These are phyloP conservation scores for Plicaturopsis crispa DNA, from an alignment of 768 basidiomycete species.

Conservation along the genomic window DNA sequence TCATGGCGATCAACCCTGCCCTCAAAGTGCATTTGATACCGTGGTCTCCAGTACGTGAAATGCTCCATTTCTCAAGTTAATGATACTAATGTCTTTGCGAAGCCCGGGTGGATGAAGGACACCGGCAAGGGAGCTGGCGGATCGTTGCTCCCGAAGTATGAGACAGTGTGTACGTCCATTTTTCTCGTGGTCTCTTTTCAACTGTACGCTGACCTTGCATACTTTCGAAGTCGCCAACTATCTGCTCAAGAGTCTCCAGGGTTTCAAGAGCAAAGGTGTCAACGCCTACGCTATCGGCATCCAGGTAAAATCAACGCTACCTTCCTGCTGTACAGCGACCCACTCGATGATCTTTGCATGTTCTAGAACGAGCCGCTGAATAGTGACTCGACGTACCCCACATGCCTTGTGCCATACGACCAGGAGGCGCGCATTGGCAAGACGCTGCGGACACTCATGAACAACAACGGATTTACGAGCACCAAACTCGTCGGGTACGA, in stretches of 20 bases:
- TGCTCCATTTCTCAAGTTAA: no score
- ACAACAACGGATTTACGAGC: slow-evolving; percentile 50
- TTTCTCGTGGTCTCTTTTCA: background rate
- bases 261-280: slow-evolving; percentile 56
- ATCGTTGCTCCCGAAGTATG: slow-evolving; percentile 40
- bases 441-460: slow-evolving; percentile 47
- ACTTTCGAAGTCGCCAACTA: slow-evolving; percentile 53
- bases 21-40: slow-evolving; percentile 56
- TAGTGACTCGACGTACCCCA: slow-evolving; percentile 69
- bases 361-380: no score
- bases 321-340: no score
- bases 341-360: no score
- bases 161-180: slow-evolving; percentile 35
- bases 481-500: slow-evolving; percentile 64
- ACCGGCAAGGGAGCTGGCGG: slow-evolving; percentile 63
- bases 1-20: slow-evolving; percentile 43
- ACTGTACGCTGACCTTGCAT: no score
- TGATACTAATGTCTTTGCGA: no score
- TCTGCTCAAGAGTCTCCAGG: slow-evolving; percentile 65
- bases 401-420: slow-evolving; percentile 44
- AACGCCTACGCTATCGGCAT: slow-evolving; percentile 54
- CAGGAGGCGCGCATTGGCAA: slow-evolving; percentile 54
- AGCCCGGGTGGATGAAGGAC: slow-evolving; percentile 80
- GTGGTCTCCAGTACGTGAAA: slow-evolving; percentile 69
- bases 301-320: no score